A percentile compares a stretch with the other conserved stretches of the same genome.
Conservation (phyloP, 306 rosid genomes). For the Dryas octopetala region DNA sequence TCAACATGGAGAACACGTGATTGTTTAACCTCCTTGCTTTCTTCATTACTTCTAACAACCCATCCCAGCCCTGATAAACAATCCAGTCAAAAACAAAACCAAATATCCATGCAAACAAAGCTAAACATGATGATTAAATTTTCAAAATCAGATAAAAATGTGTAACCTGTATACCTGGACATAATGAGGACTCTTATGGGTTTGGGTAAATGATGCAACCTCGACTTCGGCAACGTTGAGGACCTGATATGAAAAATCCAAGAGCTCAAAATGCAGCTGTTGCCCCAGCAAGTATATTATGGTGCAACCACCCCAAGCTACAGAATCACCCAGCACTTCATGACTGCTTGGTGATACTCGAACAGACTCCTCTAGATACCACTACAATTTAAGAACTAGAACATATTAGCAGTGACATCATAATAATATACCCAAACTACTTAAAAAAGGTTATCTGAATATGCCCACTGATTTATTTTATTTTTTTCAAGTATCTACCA, state of each 20-base stretch:
- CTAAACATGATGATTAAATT: too few species aligned
- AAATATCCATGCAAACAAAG: not conserved
- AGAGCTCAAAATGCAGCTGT: constrained; percentile 93
- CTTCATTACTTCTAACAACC: constrained; percentile 82
- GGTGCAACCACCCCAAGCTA: constrained; percentile 99
- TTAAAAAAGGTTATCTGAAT: not conserved
- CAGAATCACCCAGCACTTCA: constrained; percentile 88
- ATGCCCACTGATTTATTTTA: not conserved
- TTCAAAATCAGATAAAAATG: too few species aligned
- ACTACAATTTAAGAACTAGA: constrained; percentile 50
- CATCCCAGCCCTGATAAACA: constrained; percentile 78
- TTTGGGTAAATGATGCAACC: constrained; percentile 50
- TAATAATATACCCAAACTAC: not conserved
- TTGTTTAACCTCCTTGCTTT: constrained; percentile 95
- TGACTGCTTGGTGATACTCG: constrained; percentile 62
- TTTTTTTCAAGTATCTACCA: not conserved
- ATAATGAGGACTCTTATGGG: constrained; percentile 59
- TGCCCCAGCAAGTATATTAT: constrained; percentile 94
- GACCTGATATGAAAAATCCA: constrained; percentile 92
- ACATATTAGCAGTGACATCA: constrained; percentile 19
- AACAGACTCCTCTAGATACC: constrained; percentile 80
- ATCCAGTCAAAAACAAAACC: constrained; percentile 3
- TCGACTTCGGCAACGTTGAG: constrained; percentile 96
- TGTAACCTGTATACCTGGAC: constrained; percentile 50
- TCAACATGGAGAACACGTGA: constrained; percentile 95